phyloP scores from a whole-genome alignment of 768 basidiomycete genomes.

The Pleurotus platypus region DNA sequence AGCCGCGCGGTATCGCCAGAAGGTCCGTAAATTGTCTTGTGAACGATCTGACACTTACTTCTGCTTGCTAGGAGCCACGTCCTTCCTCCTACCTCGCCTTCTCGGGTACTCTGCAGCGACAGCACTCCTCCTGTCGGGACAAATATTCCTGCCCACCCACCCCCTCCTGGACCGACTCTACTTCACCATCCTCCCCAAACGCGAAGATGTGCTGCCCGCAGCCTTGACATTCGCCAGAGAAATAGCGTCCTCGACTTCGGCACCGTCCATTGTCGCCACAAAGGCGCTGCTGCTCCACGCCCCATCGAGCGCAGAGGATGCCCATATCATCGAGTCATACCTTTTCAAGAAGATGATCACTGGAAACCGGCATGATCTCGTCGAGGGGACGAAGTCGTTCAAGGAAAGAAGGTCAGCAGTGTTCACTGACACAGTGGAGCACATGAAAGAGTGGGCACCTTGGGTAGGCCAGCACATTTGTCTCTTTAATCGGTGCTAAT shows the following conservation, averaged over 20 bases:
- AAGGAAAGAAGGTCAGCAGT: slow-evolving; percentile 40
- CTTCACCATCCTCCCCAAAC: slow-evolving; percentile 40
- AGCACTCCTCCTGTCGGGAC: slow-evolving; percentile 49
- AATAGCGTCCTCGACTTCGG: slow-evolving; percentile 47
- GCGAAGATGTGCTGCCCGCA: slow-evolving; percentile 49
- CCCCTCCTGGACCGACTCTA: slow-evolving; percentile 41
- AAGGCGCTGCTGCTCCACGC: slow-evolving; percentile 52
- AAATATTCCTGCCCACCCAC: slow-evolving; percentile 39
- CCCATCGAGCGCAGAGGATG: slow-evolving; percentile 47
- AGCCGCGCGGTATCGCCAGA: slow-evolving; percentile 46
- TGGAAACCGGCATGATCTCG: slow-evolving; percentile 35
- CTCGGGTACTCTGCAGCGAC: slow-evolving; percentile 48
- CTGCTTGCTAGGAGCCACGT: slow-evolving; percentile 28
- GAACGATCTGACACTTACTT: not conserved
- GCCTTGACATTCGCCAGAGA: slow-evolving; percentile 50
- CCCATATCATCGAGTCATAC: slow-evolving; percentile 51
- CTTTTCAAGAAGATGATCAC: slow-evolving; percentile 32
- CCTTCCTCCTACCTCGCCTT: slow-evolving; percentile 52
- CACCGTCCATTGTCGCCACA: slow-evolving; percentile 43
- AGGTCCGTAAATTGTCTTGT: slow-evolving; percentile 25
- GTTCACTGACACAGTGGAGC: slow-evolving; percentile 41
- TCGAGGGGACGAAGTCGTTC: slow-evolving; percentile 47
- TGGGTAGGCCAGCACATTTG: slow-evolving; percentile 36
- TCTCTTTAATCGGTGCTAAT: not conserved
- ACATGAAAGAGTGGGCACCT: slow-evolving; percentile 40